Conservation (phyloP, 768 basidiomycete species). For the Xanthoconium stramineum region DNA sequence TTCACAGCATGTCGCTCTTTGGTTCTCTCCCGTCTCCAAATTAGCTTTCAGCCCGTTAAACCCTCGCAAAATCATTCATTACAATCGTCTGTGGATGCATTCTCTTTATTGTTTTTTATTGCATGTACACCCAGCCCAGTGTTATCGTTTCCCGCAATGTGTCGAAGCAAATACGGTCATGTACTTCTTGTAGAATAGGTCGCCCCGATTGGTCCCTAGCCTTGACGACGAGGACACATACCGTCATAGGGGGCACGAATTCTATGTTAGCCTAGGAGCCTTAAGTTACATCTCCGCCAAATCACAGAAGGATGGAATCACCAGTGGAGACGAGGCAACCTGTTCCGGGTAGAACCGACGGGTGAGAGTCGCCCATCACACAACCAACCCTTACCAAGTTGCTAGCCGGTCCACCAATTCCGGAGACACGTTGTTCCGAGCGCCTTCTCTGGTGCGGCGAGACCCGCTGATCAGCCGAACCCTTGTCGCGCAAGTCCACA, state of each 20-base stretch:
- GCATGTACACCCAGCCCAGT: constrained; percentile 11
- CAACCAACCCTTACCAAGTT: too few relatives aligned
- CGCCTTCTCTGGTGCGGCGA: too few relatives aligned
- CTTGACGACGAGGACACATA: constrained; percentile 1
- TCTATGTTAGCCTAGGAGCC: constrained; percentile 1
- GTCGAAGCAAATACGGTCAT: constrained; percentile 7
- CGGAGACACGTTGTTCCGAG: too few relatives aligned
- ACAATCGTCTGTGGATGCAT: constrained; percentile 15
- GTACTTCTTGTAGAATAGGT: constrained; percentile 21
- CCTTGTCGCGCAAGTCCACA: too few relatives aligned
- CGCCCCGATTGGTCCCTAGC: neutral
- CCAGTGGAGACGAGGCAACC: too few relatives aligned
- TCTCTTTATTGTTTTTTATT: constrained; percentile 13
- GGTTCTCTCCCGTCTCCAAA: neutral
- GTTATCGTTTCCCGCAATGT: constrained; percentile 6
- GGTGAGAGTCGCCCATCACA: too few relatives aligned
- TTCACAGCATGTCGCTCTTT: constrained; percentile 7
- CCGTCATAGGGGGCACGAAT: neutral
- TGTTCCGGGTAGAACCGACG: too few relatives aligned
- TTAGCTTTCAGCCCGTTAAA: neutral
- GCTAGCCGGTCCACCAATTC: too few relatives aligned
- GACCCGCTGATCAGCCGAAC: too few relatives aligned
- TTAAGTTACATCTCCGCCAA: neutral
- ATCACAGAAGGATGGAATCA: neutral
- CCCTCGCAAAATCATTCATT: constrained; percentile 11